A percentile compares a stretch with the other conserved stretches of the same genome.
Conservation (phyloP, 2,329 filamentous ascomycete species). For the Tothia fuscella region DNA sequence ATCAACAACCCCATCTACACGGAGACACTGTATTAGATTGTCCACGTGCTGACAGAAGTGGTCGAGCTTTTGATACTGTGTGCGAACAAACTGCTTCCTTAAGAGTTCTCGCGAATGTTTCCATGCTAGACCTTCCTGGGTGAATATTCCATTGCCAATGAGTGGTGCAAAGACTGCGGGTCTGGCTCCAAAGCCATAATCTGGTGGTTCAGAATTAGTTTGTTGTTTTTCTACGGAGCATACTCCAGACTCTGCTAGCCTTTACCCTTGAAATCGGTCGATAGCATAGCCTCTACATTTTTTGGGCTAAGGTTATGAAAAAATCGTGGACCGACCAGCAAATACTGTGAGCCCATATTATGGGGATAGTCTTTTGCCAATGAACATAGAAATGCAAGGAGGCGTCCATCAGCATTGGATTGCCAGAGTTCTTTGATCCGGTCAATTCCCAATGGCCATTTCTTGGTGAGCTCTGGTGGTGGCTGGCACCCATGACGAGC, state of each 20-base stretch:
- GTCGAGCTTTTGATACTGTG: conserved; percentile 23
- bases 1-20: conserved; percentile 27
- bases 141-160: conserved; percentile 7
- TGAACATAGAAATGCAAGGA: conserved; percentile 12
- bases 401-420: conserved; percentile 19
- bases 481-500: conserved; percentile 12
- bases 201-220: not conserved
- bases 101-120: conserved; percentile 4
- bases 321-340: conserved; percentile 18
- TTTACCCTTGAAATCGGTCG: conserved; percentile 16
- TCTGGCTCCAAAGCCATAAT: conserved; percentile 4
- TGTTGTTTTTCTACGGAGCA: not conserved
- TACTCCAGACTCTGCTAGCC: not conserved
- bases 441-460: conserved; percentile 19
- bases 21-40: conserved; percentile 21
- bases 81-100: conserved; percentile 20
- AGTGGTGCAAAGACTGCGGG: not conserved
- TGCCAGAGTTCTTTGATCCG: conserved; percentile 22
- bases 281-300: conserved; percentile 19
- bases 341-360: conserved; percentile 18
- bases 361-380: conserved; percentile 15
- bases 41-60: conserved; percentile 21
- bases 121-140: conserved; percentile 2
- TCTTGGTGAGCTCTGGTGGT: conserved; percentile 17
- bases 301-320: conserved; percentile 19